Evolutionary conservation across 768 basidiomycete genomes (phyloP), one percentile per base, ranked within the genome.

Genomic region (Phlegmacium glaucopus): DNA sequence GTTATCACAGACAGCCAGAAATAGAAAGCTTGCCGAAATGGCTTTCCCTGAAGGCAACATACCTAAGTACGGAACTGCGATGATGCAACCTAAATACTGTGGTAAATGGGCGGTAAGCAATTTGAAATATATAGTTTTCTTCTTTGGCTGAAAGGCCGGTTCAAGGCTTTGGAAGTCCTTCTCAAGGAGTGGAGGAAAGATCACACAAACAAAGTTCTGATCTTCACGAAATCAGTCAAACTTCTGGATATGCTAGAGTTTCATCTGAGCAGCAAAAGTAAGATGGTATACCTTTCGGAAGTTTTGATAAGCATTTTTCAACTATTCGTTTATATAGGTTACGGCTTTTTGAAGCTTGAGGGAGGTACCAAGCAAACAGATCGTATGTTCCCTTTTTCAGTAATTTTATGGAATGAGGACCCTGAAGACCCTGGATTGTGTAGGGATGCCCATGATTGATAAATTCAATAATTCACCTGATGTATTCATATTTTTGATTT

Each of bases 151-250:
- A 7, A 12, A 9, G 16, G 15, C 15, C 30, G 5, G n/a, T 13
- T 13, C 10, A 18, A 93, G 88, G 79, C 90, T 0, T 70, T 94
- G 7, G 74, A 83, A 48, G 69, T 72, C 6, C 68, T 88, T 2
- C 69, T 97, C 16, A 77, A 75, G 39, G 77, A 83, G 38, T 84
- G 85, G 79, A 76, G 78, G 57, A 78, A 78, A 55, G 82, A 83
- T 39, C 58, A 57, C 6, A 72, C 77, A 0, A 94, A 90, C 67
- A 97, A 96, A 68, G 91, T 96, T 34, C 72, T 97, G 36, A 83
- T 97, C 48, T 97, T 97, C 67, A 94, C 93, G 3, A 93, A 93
- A 62, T 88, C 90, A 1, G 90, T 94, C 46, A 92, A 94, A 62
- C 68, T 97, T 18, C 72, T 97, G 10, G 85, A 88, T 13, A 91